phyloP scores from a whole-genome alignment of 345 rosid species.

The Euphorbia pulcherrima region DNA sequence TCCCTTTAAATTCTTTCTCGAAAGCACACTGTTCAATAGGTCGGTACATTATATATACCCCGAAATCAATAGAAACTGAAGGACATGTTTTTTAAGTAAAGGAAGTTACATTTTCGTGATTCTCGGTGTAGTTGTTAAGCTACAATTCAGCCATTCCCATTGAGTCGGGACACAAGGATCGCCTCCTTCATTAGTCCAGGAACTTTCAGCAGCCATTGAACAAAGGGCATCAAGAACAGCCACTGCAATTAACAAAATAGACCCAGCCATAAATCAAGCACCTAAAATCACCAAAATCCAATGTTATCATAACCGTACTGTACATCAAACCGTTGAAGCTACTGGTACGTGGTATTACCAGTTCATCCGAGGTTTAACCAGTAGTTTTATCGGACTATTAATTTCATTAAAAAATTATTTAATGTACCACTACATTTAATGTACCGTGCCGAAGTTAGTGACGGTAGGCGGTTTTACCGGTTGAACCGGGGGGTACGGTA shows the following conservation, averaged over 20 bases:
- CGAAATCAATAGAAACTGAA: background rate
- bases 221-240: constrained; percentile 52
- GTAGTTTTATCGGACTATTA: too few species aligned
- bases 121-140: constrained; percentile 67
- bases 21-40: constrained; percentile 52
- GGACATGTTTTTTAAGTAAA: too few species aligned
- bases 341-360: too few species aligned
- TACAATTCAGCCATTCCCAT: constrained; percentile 84
- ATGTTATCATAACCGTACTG: too few species aligned
- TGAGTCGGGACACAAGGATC: constrained; percentile 86
- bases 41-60: constrained; percentile 11
- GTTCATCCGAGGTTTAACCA: too few species aligned
- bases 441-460: too few species aligned
- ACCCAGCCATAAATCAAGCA: constrained; percentile 15
- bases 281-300: constrained; percentile 9
- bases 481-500: too few species aligned
- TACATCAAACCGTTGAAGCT: too few species aligned
- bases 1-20: constrained; percentile 65
- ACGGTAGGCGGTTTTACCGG: too few species aligned
- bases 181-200: constrained; percentile 65
- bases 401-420: too few species aligned
- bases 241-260: constrained; percentile 39
- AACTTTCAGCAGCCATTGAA: constrained; percentile 44
- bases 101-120: constrained; percentile 75
- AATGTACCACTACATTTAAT: too few species aligned